Percentiles rank a stretch among this genome's conserved stretches.
phyloP scores from a whole-genome alignment of 2,329 filamentous ascomycete species.

The Colletotrichum aenigma region DNA sequence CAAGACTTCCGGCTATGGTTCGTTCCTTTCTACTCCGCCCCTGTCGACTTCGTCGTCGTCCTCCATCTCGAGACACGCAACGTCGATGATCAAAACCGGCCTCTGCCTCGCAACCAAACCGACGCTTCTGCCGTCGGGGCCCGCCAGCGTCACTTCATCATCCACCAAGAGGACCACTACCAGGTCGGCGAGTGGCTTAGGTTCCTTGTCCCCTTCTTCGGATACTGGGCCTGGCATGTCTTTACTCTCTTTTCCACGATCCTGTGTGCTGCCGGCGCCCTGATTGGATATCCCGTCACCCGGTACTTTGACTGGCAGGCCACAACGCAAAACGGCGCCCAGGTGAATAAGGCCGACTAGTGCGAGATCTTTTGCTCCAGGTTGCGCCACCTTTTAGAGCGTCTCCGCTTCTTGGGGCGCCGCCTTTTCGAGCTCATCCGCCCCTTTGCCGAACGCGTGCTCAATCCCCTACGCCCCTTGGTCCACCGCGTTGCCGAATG shows the following conservation, averaged over 20 bases:
- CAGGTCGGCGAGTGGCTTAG: conserved; percentile 77
- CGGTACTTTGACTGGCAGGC: neutral
- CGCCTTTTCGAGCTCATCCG: neutral
- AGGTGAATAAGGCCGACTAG: conserved; percentile 3
- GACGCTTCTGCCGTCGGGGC: conserved; percentile 24
- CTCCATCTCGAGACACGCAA: conserved; percentile 61
- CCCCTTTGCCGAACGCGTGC: neutral
- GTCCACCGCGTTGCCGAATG: neutral
- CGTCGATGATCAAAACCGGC: conserved; percentile 28
- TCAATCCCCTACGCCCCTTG: neutral
- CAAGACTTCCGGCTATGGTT: conserved; percentile 82
- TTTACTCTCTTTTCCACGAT: conserved; percentile 71
- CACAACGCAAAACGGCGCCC: neutral
- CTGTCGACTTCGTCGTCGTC: conserved; percentile 71
- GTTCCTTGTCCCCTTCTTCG: conserved; percentile 69
- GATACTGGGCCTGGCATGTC: conserved; percentile 53
- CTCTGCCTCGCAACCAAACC: conserved; percentile 15
- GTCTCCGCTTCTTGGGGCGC: neutral
- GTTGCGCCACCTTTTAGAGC: neutral
- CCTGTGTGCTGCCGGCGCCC: conserved; percentile 63
- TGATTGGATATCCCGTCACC: conserved; percentile 12
- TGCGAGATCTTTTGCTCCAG: neutral
- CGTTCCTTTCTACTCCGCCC: conserved; percentile 74
- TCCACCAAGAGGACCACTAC: conserved; percentile 81
- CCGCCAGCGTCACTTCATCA: conserved; percentile 77